Evolutionary conservation across 768 basidiomycete species (phyloP).

Genomic region (Boletus bicolor): DNA sequence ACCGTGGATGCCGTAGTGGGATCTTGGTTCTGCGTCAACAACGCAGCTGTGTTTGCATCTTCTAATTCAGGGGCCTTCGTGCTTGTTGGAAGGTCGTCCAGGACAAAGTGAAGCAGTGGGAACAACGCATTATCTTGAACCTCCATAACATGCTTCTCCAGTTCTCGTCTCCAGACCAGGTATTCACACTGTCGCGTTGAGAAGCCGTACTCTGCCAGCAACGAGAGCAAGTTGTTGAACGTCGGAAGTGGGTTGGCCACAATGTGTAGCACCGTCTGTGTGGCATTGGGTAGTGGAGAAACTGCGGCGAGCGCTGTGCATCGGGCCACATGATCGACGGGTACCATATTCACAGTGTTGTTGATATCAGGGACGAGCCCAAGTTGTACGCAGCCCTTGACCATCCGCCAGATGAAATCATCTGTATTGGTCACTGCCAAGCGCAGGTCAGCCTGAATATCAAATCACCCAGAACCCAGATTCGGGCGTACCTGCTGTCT

Average conservation of each 20-base stretch:
- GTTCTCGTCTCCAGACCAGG: constrained; percentile 82
- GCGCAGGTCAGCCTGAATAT: constrained; percentile 1
- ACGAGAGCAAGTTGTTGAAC: constrained; percentile 81
- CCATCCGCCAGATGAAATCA: constrained; percentile 97
- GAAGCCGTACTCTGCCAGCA: constrained; percentile 79
- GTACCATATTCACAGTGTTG: constrained; percentile 97
- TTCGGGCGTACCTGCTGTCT: constrained; percentile 65
- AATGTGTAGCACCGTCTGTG: constrained; percentile 72
- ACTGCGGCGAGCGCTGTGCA: constrained; percentile 74
- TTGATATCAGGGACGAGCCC: constrained; percentile 96
- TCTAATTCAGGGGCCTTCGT: constrained; percentile 92
- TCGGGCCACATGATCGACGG: constrained; percentile 92
- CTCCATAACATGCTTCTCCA: constrained; percentile 95
- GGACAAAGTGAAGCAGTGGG: constrained; percentile 93
- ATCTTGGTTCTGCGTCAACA: constrained; percentile 47
- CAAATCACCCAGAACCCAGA: not conserved
- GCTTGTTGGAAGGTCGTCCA: constrained; percentile 95
- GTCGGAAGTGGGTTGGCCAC: constrained; percentile 84
- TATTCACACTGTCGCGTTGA: constrained; percentile 78
- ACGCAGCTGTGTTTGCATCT: constrained; percentile 72
- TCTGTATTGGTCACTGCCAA: constrained; percentile 91
- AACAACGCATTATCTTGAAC: constrained; percentile 95
- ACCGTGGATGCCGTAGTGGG: constrained; percentile 53
- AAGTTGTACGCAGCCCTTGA: constrained; percentile 98
- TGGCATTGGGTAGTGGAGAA: constrained; percentile 46